Percentiles rank a stretch among this genome's conserved stretches.
These are phyloP conservation scores for Dacryopinax spathularia DNA, from an alignment of 768 basidiomycete genomes.

Conservation along the genomic window DNA sequence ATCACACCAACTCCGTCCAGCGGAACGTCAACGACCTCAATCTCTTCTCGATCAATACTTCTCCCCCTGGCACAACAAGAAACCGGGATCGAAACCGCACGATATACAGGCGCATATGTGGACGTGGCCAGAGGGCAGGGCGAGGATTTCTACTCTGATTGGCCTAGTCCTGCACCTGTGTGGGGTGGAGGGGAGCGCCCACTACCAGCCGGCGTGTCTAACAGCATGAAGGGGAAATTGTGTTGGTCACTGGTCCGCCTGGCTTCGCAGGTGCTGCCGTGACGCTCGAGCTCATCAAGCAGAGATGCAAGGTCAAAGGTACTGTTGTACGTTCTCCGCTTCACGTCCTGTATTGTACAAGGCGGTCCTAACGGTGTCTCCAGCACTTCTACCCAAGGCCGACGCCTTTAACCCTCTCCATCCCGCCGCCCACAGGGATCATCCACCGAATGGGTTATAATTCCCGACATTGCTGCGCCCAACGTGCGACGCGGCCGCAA, in stretches of 20 bases:
- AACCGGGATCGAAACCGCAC: no score
- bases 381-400: neutral
- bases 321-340: conserved; percentile 6
- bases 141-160: no score
- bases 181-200: no score
- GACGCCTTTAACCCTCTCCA: neutral
- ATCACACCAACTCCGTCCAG: no score
- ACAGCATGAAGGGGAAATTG: no score
- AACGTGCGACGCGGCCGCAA: conserved; percentile 6
- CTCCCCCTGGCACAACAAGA: no score
- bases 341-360: neutral
- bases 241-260: conserved; percentile 5
- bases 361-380: neutral
- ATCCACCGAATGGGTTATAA: neutral
- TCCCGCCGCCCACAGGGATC: neutral
- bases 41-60: no score
- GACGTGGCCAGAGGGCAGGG: no score
- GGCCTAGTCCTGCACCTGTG: no score
- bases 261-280: conserved; percentile 1
- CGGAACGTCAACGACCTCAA: no score
- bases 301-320: conserved; percentile 5
- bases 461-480: conserved; percentile 4
- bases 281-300: neutral
- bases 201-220: no score
- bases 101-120: no score